These are phyloP conservation scores for Corchorus olitorius DNA, from an alignment of 345 rosid species.

Conservation along the genomic window DNA sequence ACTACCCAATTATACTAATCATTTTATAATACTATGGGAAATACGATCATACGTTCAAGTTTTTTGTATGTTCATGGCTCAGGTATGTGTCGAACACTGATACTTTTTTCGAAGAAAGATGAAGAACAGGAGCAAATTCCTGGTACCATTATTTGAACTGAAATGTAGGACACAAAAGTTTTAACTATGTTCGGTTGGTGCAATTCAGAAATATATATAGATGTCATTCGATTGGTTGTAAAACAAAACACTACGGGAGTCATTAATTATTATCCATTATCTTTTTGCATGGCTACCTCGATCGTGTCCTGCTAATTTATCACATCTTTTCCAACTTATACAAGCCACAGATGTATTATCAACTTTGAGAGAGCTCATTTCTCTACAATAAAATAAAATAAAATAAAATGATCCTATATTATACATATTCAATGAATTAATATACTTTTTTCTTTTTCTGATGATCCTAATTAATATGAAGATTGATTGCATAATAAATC, in stretches of 20 bases:
- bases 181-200: conserved; percentile 11
- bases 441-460: too few species aligned
- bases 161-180: background rate
- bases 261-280: background rate
- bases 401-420: too few species aligned
- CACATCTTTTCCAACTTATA: conserved; percentile 29
- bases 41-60: too few species aligned
- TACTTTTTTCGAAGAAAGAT: too few species aligned
- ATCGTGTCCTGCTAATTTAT: conserved; percentile 10
- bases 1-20: too few species aligned
- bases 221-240: background rate
- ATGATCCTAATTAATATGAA: too few species aligned
- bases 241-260: background rate
- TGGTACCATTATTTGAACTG: too few species aligned
- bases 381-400: background rate
- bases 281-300: conserved; percentile 17
- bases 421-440: too few species aligned
- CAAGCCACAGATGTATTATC: conserved; percentile 44
- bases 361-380: conserved; percentile 12
- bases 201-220: background rate
- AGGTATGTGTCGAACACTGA: too few species aligned
- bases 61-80: too few species aligned
- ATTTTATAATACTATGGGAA: too few species aligned
- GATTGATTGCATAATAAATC: conserved; percentile 14
- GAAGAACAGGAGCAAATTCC: too few species aligned